Evolutionary conservation across 2,329 filamentous ascomycete genomes (phyloP).

Genomic region (Exophiala bonariae): DNA sequence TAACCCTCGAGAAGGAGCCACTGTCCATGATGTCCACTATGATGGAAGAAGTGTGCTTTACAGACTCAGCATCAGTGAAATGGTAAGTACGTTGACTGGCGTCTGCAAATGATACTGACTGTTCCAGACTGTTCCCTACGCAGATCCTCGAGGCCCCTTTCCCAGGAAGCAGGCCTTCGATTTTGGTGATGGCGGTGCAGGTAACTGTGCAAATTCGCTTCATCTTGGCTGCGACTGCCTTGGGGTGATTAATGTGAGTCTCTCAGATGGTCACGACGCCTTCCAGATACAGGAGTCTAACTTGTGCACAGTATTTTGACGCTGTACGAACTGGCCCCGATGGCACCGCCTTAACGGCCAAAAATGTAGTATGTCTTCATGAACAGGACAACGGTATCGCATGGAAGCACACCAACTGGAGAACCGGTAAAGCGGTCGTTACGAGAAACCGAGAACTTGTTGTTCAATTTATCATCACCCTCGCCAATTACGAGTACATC

Average conservation of each 20-base stretch:
- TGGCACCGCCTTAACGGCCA: constrained; percentile 52
- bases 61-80: constrained; percentile 67
- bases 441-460: constrained; percentile 64
- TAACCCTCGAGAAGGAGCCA: constrained; percentile 64
- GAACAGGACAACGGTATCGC: constrained; percentile 69
- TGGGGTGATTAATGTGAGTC: constrained; percentile 57
- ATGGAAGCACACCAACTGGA: constrained; percentile 72
- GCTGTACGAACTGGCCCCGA: constrained; percentile 53
- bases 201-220: constrained; percentile 67
- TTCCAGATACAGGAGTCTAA: too few species aligned
- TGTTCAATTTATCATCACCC: constrained; percentile 66
- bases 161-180: constrained; percentile 73
- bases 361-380: constrained; percentile 67
- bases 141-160: constrained; percentile 64
- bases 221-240: constrained; percentile 68
- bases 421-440: constrained; percentile 62
- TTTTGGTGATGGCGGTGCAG: constrained; percentile 68
- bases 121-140: constrained; percentile 61
- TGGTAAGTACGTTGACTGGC: constrained; percentile 39
- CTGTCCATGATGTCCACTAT: constrained; percentile 69
- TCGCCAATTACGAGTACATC: constrained; percentile 72
- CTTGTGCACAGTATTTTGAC: constrained; percentile 52
- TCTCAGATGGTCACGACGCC: too few species aligned
- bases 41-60: constrained; percentile 66
- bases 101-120: not conserved